Percentiles rank a stretch among this genome's conserved stretches.
phyloP scores from a whole-genome alignment of 805 yeast species.

The Wickerhamiella galacta region DNA sequence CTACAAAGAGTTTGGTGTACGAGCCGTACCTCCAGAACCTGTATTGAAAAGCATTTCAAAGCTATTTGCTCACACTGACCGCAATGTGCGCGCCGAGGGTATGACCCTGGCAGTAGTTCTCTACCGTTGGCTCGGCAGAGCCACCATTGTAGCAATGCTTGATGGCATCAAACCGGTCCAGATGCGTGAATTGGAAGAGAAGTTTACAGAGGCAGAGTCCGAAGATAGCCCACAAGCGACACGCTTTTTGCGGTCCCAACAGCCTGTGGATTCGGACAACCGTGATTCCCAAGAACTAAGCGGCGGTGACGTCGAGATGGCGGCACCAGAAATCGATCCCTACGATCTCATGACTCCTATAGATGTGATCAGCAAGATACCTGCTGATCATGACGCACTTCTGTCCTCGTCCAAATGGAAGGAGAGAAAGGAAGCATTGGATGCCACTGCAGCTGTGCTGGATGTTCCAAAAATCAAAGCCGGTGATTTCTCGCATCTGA shows the following conservation, averaged over 20 bases:
- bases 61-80: slow-evolving; percentile 72
- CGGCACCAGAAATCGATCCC: slow-evolving; percentile 37
- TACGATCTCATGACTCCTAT: slow-evolving; percentile 56
- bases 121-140: slow-evolving; percentile 56
- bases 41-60: slow-evolving; percentile 44
- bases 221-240: slow-evolving; percentile 8
- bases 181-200: slow-evolving; percentile 61
- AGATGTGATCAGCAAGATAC: slow-evolving; percentile 47
- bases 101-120: slow-evolving; percentile 49
- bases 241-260: slow-evolving; percentile 2
- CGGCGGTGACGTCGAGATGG: slow-evolving; percentile 22
- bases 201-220: slow-evolving; percentile 38
- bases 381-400: slow-evolving; percentile 39
- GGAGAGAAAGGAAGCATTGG: slow-evolving; percentile 74
- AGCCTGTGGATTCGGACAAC: neutral
- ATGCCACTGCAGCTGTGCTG: slow-evolving; percentile 30
- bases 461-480: slow-evolving; percentile 35
- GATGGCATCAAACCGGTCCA: slow-evolving; percentile 72
- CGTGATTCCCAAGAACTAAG: slow-evolving; percentile 7
- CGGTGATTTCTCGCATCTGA: slow-evolving; percentile 47
- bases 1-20: slow-evolving; percentile 45
- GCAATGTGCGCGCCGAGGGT: slow-evolving; percentile 68
- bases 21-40: slow-evolving; percentile 38
- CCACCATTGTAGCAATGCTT: slow-evolving; percentile 35
- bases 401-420: slow-evolving; percentile 68